Conservation (phyloP, 768 basidiomycete species). For the Mycena latifolia region DNA sequence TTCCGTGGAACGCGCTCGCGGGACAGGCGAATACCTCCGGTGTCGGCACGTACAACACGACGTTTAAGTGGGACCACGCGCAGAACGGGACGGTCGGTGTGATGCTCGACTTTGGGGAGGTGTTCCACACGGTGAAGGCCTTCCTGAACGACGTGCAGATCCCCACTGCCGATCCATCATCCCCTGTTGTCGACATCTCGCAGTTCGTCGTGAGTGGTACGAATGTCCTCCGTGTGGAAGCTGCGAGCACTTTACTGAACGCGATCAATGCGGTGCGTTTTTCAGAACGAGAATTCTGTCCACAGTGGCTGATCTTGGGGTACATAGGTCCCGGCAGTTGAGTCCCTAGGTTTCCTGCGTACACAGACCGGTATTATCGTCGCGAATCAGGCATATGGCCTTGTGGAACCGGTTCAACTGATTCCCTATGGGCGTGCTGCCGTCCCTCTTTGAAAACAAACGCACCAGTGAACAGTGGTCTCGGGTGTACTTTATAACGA, state of each 20-base stretch:
- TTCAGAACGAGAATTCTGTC: neutral
- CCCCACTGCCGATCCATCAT: conserved; percentile 30
- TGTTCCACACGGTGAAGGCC: conserved; percentile 35
- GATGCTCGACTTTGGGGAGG: conserved; percentile 28
- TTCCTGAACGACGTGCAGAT: conserved; percentile 31
- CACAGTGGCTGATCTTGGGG: conserved; percentile 1
- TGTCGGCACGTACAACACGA: conserved; percentile 32
- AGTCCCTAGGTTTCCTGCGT: conserved; percentile 26
- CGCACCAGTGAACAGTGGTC: no score
- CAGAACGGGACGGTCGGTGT: conserved; percentile 25
- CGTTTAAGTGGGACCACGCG: conserved; percentile 28
- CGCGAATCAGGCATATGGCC: conserved; percentile 27
- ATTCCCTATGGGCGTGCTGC: conserved; percentile 31
- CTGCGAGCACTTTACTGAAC: conserved; percentile 32
- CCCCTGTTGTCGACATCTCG: conserved; percentile 30
- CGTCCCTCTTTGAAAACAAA: neutral
- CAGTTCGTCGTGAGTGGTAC: conserved; percentile 23
- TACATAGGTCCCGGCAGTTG: conserved; percentile 17
- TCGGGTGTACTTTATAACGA: no score
- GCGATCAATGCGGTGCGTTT: conserved; percentile 30
- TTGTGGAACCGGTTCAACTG: conserved; percentile 27
- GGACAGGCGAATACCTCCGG: conserved; percentile 29
- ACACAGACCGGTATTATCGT: conserved; percentile 10
- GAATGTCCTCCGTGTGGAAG: conserved; percentile 30
- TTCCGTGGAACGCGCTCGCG: conserved; percentile 29